Conservation (phyloP, 2,329 filamentous ascomycete genomes). For the Trichoderma breve region DNA sequence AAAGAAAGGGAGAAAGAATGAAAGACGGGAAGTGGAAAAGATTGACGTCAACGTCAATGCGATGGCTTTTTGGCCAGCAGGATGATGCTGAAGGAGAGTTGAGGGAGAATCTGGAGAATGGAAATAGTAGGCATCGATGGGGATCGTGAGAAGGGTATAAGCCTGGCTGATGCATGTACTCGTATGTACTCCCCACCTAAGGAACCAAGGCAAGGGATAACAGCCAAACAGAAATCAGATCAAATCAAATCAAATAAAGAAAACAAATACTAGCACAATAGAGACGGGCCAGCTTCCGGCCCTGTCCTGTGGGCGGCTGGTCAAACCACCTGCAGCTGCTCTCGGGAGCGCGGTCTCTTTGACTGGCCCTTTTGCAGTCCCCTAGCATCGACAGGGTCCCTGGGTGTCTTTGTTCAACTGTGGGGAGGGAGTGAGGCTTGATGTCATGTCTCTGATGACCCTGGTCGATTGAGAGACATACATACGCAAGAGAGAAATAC, state of each 20-base stretch:
- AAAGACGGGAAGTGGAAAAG: neutral
- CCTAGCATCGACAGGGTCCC: constrained; percentile 1
- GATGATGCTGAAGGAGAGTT: neutral
- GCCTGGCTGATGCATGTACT: neutral
- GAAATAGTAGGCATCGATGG: neutral
- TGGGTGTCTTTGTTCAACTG: neutral
- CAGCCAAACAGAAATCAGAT: neutral
- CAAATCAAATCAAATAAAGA: neutral
- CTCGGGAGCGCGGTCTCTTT: neutral
- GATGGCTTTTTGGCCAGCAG: neutral
- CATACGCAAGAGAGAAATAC: neutral
- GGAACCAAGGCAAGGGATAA: neutral
- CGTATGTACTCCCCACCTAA: neutral
- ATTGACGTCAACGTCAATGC: neutral
- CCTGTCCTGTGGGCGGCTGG: constrained; percentile 1
- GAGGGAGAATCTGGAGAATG: neutral
- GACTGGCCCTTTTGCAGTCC: neutral
- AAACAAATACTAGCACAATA: neutral
- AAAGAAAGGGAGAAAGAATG: neutral
- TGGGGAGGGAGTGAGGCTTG: constrained; percentile 9
- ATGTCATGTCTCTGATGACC: constrained; percentile 17
- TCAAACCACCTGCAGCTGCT: neutral
- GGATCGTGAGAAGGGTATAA: neutral
- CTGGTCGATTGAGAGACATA: neutral
- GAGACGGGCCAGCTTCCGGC: neutral